phyloP scores from a whole-genome alignment of 73 alveolate species.

The Tetrahymena borealis region DNA sequence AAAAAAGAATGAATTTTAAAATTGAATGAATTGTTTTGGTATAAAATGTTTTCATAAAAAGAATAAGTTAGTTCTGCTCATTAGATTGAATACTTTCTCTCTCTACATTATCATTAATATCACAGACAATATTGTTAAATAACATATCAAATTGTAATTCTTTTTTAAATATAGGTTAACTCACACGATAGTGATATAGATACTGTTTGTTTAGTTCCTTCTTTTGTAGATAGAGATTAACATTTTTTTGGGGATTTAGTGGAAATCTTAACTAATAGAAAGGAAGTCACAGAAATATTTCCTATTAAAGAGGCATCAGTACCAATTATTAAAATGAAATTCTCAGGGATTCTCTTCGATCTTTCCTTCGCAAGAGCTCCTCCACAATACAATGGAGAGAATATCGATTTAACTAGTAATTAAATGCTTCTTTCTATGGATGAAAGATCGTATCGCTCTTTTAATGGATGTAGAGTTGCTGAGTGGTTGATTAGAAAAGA shows the following conservation, averaged over 20 bases:
- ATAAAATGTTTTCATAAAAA: too few relatives aligned
- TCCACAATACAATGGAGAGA: neutral
- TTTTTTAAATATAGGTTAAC: conserved; percentile 43
- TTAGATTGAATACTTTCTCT: too few relatives aligned
- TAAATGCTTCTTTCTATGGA: conserved; percentile 35
- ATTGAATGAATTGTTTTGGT: too few relatives aligned
- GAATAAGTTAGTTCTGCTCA: too few relatives aligned
- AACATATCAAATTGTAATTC: neutral
- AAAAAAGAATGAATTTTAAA: too few relatives aligned
- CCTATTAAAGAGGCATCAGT: conserved; percentile 80
- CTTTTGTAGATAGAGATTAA: conserved; percentile 73
- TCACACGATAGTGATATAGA: conserved; percentile 95
- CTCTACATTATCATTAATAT: too few relatives aligned
- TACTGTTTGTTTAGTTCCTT: conserved; percentile 87
- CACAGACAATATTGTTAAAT: too few relatives aligned
- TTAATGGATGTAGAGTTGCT: conserved; percentile 91
- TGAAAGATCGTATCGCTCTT: conserved; percentile 69
- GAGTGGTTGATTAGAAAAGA: conserved; percentile 58
- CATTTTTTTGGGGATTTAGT: conserved; percentile 72
- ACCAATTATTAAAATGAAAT: conserved; percentile 84
- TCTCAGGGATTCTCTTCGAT: conserved; percentile 64
- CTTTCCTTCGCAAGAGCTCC: conserved; percentile 80
- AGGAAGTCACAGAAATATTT: conserved; percentile 70
- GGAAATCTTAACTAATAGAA: conserved; percentile 53
- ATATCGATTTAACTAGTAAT: neutral